Evolutionary conservation across 2,329 filamentous ascomycete genomes (phyloP).

Genomic region (Plenodomus biglobosus): DNA sequence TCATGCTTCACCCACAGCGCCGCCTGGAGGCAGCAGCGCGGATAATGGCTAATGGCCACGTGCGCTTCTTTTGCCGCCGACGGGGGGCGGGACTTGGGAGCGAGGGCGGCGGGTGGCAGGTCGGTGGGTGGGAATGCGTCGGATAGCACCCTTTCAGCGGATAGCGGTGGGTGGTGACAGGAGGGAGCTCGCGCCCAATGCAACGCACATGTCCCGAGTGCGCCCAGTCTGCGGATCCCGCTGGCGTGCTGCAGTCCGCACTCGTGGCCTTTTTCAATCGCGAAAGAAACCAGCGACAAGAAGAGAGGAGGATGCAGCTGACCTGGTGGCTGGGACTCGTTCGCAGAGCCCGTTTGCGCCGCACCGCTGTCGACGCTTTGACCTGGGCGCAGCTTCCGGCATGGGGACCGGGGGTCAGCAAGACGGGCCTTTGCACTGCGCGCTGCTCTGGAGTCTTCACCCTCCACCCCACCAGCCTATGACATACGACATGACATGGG

Average conservation of each 20-base stretch:
- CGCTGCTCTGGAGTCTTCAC: not conserved
- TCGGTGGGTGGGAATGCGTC: not conserved
- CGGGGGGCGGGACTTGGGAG: too few relatives aligned
- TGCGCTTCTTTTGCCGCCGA: too few relatives aligned
- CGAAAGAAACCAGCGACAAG: not conserved
- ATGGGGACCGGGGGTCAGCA: not conserved
- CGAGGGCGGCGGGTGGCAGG: not conserved
- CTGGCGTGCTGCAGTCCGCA: not conserved
- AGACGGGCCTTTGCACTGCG: not conserved
- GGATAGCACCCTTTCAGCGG: not conserved
- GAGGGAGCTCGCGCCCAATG: not conserved
- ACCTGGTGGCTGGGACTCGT: not conserved
- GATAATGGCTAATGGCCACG: too few relatives aligned
- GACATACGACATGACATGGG: conserved; percentile 12
- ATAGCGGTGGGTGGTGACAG: not conserved
- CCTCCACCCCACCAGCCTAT: too few relatives aligned
- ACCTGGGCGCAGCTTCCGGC: not conserved
- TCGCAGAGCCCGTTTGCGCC: not conserved
- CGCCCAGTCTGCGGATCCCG: not conserved
- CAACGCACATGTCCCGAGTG: not conserved
- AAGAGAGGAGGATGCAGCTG: not conserved
- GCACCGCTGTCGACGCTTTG: not conserved
- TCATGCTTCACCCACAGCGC: conserved; percentile 25
- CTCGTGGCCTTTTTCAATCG: not conserved
- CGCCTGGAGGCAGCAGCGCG: conserved; percentile 16